These are phyloP conservation scores for Graphilbum sp. DNA, from an alignment of 2,329 filamentous ascomycete species.

Conservation along the genomic window DNA sequence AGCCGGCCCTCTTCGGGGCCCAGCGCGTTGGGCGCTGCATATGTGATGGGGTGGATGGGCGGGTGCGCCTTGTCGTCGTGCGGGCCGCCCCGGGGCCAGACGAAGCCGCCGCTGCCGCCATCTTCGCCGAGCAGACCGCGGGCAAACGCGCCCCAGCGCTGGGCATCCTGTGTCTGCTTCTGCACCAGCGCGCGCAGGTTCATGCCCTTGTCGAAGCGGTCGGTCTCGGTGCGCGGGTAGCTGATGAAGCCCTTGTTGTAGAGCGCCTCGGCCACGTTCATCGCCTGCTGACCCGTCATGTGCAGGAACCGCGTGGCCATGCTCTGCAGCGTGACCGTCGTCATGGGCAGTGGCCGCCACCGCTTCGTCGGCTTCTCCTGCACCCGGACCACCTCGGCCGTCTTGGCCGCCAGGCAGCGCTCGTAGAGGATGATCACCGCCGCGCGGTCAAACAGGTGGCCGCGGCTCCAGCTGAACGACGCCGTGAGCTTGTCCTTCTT, in stretches of 20 bases:
- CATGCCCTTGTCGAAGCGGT: slow-evolving; percentile 84
- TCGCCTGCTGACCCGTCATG: slow-evolving; percentile 83
- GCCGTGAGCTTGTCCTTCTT: slow-evolving; percentile 62
- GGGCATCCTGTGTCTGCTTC: slow-evolving; percentile 60
- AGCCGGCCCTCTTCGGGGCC: slow-evolving; percentile 56
- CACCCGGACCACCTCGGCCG: slow-evolving; percentile 67
- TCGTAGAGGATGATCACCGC: slow-evolving; percentile 71
- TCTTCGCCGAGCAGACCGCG: slow-evolving; percentile 44
- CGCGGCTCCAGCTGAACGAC: slow-evolving; percentile 68
- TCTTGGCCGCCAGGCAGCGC: slow-evolving; percentile 59
- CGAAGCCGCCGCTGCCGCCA: slow-evolving; percentile 32
- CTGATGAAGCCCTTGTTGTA: slow-evolving; percentile 96
- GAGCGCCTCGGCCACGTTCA: slow-evolving; percentile 71
- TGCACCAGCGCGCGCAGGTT: slow-evolving; percentile 64
- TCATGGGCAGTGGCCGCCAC: slow-evolving; percentile 84
- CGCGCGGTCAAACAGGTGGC: slow-evolving; percentile 76
- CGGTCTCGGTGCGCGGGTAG: slow-evolving; percentile 93
- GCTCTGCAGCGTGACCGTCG: slow-evolving; percentile 92
- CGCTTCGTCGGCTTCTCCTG: slow-evolving; percentile 85
- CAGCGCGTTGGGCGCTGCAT: slow-evolving; percentile 48
- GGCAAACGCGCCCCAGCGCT: slow-evolving; percentile 65
- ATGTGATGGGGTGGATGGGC: slow-evolving; percentile 91
- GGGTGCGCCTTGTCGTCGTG: slow-evolving; percentile 96
- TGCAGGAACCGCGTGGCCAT: slow-evolving; percentile 76
- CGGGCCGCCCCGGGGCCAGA: slow-evolving; percentile 63